Conservation (phyloP, 495 filamentous ascomycete species). For the Penicillium odoratum region DNA sequence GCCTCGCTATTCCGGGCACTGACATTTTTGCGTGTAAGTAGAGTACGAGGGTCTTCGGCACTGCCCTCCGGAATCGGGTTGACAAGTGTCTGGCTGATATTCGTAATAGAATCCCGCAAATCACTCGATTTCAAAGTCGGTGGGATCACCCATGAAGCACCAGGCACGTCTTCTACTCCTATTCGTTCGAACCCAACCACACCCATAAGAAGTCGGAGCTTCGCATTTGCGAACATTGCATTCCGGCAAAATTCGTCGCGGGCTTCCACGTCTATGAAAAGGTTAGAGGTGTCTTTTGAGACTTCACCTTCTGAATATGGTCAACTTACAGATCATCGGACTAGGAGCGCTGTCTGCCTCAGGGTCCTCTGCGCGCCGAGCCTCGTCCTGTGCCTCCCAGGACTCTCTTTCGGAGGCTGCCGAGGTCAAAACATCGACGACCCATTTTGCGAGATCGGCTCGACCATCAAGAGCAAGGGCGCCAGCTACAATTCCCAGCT, state of each 20-base stretch:
- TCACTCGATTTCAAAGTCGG: conserved; percentile 59
- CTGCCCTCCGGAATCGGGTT: conserved; percentile 71
- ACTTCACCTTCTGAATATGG: neutral
- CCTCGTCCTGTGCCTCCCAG: conserved; percentile 74
- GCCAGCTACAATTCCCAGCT: conserved; percentile 76
- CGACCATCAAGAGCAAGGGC: conserved; percentile 76
- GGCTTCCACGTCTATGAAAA: conserved; percentile 57
- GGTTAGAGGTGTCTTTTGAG: conserved; percentile 19
- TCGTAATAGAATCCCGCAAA: conserved; percentile 59
- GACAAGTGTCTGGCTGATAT: conserved; percentile 71
- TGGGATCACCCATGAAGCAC: conserved; percentile 79
- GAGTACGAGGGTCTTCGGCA: conserved; percentile 65
- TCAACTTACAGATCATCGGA: conserved; percentile 44
- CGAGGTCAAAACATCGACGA: conserved; percentile 65
- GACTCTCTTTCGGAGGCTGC: conserved; percentile 72
- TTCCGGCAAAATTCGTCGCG: conserved; percentile 66
- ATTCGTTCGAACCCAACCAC: conserved; percentile 70
- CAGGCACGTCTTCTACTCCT: conserved; percentile 66
- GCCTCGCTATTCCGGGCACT: conserved; percentile 41
- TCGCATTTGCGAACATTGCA: conserved; percentile 86
- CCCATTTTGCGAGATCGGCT: conserved; percentile 73
- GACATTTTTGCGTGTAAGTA: conserved; percentile 69
- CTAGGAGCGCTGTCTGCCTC: conserved; percentile 38
- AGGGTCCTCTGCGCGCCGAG: conserved; percentile 46
- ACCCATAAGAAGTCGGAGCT: conserved; percentile 82